phyloP scores from a whole-genome alignment of 1,139 yeast species.

The Diutina catenulata region DNA sequence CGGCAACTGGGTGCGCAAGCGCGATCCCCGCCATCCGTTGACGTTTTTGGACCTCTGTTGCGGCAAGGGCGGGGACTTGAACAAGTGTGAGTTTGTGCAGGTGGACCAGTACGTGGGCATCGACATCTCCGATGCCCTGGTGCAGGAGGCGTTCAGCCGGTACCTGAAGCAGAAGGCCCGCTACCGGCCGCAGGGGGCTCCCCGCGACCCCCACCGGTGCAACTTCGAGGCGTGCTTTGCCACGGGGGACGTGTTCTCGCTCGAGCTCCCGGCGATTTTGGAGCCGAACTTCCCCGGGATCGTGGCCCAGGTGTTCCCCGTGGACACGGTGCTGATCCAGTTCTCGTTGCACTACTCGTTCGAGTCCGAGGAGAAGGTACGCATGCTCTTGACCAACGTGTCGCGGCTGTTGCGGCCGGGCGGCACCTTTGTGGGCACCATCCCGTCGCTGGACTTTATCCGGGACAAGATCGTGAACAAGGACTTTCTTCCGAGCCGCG shows the following conservation, averaged over 20 bases:
- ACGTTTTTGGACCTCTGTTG: constrained; percentile 75
- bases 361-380: constrained; percentile 71
- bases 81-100: constrained; percentile 72
- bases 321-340: constrained; percentile 81
- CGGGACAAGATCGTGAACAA: constrained; percentile 45
- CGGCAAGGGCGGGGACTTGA: constrained; percentile 96
- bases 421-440: constrained; percentile 85
- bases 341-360: constrained; percentile 93
- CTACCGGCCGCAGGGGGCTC: constrained; percentile 17
- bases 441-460: constrained; percentile 84
- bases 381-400: constrained; percentile 62
- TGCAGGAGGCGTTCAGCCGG: constrained; percentile 73
- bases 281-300: constrained; percentile 43
- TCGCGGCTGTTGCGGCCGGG: constrained; percentile 67
- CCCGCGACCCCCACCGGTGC: constrained; percentile 33
- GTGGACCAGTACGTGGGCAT: constrained; percentile 76
- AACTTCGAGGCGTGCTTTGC: constrained; percentile 69
- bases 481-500: constrained; percentile 25
- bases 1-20: constrained; percentile 44
- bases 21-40: constrained; percentile 31
- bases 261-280: constrained; percentile 55
- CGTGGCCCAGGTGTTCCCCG: constrained; percentile 61
- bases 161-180: constrained; percentile 38
- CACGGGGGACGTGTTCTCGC: constrained; percentile 84
- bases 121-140: constrained; percentile 83